Base-by-base conservation (phyloP, 768 basidiomycete genomes). In the Rubroboletus pulcherrimus region DNA sequence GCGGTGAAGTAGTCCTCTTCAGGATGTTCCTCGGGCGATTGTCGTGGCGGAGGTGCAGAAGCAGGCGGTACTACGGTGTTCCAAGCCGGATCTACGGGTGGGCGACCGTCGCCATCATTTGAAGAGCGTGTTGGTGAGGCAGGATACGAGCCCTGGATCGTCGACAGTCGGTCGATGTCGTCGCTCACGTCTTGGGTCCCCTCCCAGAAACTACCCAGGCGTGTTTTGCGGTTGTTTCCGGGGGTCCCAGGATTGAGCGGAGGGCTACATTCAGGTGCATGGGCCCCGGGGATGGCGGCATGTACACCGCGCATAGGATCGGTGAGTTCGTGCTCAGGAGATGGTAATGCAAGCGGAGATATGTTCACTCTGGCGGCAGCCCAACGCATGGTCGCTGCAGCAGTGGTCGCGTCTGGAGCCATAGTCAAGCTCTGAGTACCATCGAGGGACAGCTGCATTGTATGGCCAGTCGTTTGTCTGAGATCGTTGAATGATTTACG, bases 311-410 rank as follows among this genome's bases (percentile, higher is more conserved):
- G 84, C 84, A 97, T 86, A 0, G 94, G 94, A 71, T 97, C 94
- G 10, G 87, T 87, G 26, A 96, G 80, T 66, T 97, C 94, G 62
- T 89, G 86, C 66, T 98, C 94, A 0, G 94, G 94, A 11, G 88
- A 91, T 2, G 94, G 93, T 1, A 95, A 78, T 0, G 91, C 86
- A 26, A 98, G 78, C 0, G 94, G 94, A 0, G 91, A 86, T 52
- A 98, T 84, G 62, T 91, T 84, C 10, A 92, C 85, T 24, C 87
- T 79, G 10, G 88, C 82, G 3, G 86, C 91, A n/a, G 92, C 92
- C 81, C 85, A 86, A 37, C 91, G 87, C 74, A 94, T 84, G 1
- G 91, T 85, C 0, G 92, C 91, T 1, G 89, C 91, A 3, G 86
- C 76, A 0, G 87, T 81, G 21, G 83, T 81, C 2, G 81, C 75